Evolutionary conservation across 2,329 filamentous ascomycete species (phyloP).

Genomic region (Lecanicillium sp.): DNA sequence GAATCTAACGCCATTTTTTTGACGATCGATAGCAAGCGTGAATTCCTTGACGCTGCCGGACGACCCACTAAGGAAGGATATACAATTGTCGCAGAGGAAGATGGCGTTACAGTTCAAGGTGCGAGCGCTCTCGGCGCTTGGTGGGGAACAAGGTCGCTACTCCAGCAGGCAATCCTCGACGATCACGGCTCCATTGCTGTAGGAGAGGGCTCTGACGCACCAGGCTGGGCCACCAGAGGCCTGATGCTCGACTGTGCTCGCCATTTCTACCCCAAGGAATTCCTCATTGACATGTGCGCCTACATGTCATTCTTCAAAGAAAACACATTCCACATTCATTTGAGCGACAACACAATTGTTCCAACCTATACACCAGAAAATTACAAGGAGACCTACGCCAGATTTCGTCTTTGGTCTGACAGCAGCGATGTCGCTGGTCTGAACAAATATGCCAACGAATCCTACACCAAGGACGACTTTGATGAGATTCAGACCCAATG

Average conservation of each 20-base stretch:
- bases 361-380: constrained; percentile 41
- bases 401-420: constrained; percentile 49
- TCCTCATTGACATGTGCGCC: constrained; percentile 50
- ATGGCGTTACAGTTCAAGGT: constrained; percentile 40
- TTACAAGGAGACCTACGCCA: constrained; percentile 45
- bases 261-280: constrained; percentile 50
- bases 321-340: constrained; percentile 52
- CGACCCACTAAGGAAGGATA: constrained; percentile 44
- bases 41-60: constrained; percentile 39
- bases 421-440: constrained; percentile 40
- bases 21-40: constrained; percentile 34
- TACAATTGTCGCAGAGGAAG: constrained; percentile 32
- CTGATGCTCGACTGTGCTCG: constrained; percentile 48
- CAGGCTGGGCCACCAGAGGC: constrained; percentile 45
- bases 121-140: constrained; percentile 49
- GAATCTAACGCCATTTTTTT: constrained; percentile 34
- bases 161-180: constrained; percentile 45
- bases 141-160: constrained; percentile 51
- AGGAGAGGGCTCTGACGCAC: constrained; percentile 42
- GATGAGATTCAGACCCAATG: constrained; percentile 47
- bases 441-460: constrained; percentile 47
- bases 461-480: constrained; percentile 45
- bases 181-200: constrained; percentile 31
- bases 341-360: constrained; percentile 50
- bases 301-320: constrained; percentile 58